phyloP scores from a whole-genome alignment of 768 basidiomycete species.

The Boletus rufocinnamomeus region DNA sequence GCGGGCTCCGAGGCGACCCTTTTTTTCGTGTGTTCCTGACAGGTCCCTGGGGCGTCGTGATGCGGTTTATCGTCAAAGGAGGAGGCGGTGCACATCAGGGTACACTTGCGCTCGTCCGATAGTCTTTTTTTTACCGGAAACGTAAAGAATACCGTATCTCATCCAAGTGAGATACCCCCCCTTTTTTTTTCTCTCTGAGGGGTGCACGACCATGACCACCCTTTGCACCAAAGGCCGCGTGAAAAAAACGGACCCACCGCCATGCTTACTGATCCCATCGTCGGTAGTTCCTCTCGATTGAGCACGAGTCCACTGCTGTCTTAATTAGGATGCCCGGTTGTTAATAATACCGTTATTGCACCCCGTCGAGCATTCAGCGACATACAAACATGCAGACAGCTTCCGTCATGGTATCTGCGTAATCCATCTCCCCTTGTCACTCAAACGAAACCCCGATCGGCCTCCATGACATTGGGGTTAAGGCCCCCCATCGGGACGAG shows the following conservation, averaged over 20 bases:
- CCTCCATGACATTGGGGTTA: slow-evolving; percentile 4
- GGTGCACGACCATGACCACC: neutral
- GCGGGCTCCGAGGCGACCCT: slow-evolving; percentile 36
- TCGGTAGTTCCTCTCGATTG: slow-evolving; percentile 2
- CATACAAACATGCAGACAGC: slow-evolving; percentile 2
- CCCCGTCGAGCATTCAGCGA: slow-evolving; percentile 7
- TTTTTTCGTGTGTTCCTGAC: slow-evolving; percentile 27
- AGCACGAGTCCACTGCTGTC: neutral
- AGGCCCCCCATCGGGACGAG: slow-evolving; percentile 11
- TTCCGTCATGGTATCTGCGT: slow-evolving; percentile 16
- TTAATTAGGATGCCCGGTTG: slow-evolving; percentile 14
- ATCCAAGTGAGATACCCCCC: neutral
- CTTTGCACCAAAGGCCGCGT: neutral
- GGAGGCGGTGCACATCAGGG: slow-evolving; percentile 23
- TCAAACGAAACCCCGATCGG: slow-evolving; percentile 4
- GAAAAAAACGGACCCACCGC: neutral
- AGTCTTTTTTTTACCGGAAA: neutral
- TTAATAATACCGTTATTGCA: slow-evolving; percentile 17
- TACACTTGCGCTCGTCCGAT: slow-evolving; percentile 1
- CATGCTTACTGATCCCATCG: neutral
- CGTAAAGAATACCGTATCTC: slow-evolving; percentile 14
- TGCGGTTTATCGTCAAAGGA: slow-evolving; percentile 23
- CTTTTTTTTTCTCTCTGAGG: neutral
- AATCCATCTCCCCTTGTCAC: slow-evolving; percentile 10
- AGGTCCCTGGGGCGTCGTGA: slow-evolving; percentile 25